These are phyloP conservation scores for Globisporangium echinulatum DNA, from an alignment of 352 stramenopile genomes.

Conservation along the genomic window DNA sequence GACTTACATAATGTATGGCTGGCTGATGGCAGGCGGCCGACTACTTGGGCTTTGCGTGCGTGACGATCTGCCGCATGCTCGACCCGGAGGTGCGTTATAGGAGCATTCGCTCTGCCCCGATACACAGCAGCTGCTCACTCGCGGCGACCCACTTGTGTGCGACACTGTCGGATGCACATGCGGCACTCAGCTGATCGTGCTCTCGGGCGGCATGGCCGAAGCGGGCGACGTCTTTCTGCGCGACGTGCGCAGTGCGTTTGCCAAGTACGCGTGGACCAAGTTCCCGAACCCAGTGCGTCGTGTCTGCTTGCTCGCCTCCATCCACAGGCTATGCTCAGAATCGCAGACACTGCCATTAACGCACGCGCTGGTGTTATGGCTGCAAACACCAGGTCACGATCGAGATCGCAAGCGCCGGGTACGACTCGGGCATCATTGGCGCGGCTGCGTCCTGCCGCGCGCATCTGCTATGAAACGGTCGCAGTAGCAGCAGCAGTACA, in stretches of 20 bases:
- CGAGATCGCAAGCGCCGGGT: conserved; percentile 74
- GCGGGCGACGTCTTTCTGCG: conserved; percentile 63
- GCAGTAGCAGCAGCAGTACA: no score
- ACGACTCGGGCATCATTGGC: conserved; percentile 80
- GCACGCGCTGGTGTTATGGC: neutral
- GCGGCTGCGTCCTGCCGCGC: conserved; percentile 37
- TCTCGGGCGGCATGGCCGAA: conserved; percentile 72
- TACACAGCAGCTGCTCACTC: no score
- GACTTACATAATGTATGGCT: conserved; percentile 1
- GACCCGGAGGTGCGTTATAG: conserved; percentile 51
- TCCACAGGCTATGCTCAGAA: no score
- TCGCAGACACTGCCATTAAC: no score
- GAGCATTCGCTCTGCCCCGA: no score
- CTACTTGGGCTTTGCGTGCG: conserved; percentile 78
- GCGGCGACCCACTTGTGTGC: neutral
- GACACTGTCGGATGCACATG: neutral
- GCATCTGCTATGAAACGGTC: neutral
- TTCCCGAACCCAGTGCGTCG: conserved; percentile 64
- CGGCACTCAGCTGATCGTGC: conserved; percentile 56
- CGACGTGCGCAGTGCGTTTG: conserved; percentile 49
- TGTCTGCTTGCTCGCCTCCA: no score
- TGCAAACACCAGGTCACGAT: conserved; percentile 43
- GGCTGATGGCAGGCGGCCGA: conserved; percentile 43
- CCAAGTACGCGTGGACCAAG: conserved; percentile 67
- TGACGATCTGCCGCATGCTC: conserved; percentile 69